Conservation (phyloP, 129 eudicot genomes). For the Smallanthus sonchifolius region DNA sequence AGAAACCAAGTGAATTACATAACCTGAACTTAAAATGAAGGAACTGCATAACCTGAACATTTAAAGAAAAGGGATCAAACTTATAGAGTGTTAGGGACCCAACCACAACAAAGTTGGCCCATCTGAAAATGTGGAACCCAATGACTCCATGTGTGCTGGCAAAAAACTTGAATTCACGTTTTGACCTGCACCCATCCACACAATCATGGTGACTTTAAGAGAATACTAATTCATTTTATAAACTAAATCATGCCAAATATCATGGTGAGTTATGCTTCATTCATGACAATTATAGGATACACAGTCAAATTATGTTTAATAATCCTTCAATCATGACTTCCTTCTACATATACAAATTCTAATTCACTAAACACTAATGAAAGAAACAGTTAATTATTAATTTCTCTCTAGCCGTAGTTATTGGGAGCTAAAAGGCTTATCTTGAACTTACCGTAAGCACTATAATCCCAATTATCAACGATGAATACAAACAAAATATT, state of each 20-base stretch:
- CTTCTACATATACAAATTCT: background rate
- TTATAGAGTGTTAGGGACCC: conserved; percentile 78
- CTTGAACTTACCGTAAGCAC: background rate
- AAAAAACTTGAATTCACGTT: conserved; percentile 53
- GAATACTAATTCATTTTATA: background rate
- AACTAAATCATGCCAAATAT: too few relatives aligned
- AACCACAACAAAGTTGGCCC: conserved; percentile 89
- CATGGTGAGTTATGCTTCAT: background rate
- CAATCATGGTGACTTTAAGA: background rate
- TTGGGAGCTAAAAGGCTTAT: background rate
- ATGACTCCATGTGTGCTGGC: conserved; percentile 70
- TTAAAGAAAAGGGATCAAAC: conserved; percentile 62
- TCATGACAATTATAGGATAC: background rate
- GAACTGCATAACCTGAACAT: conserved; percentile 82
- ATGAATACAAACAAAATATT: background rate
- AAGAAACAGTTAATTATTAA: background rate
- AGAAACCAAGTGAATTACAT: too few relatives aligned
- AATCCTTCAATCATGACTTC: background rate
- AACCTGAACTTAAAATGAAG: conserved; percentile 67
- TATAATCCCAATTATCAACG: too few relatives aligned
- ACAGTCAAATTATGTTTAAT: background rate
- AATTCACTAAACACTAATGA: background rate
- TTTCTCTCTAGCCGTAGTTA: background rate
- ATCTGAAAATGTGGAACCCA: conserved; percentile 69
- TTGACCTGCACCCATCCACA: conserved; percentile 54